Evolutionary conservation across 2,329 filamentous ascomycete species (phyloP).

Genomic region (Fusarium sp.): DNA sequence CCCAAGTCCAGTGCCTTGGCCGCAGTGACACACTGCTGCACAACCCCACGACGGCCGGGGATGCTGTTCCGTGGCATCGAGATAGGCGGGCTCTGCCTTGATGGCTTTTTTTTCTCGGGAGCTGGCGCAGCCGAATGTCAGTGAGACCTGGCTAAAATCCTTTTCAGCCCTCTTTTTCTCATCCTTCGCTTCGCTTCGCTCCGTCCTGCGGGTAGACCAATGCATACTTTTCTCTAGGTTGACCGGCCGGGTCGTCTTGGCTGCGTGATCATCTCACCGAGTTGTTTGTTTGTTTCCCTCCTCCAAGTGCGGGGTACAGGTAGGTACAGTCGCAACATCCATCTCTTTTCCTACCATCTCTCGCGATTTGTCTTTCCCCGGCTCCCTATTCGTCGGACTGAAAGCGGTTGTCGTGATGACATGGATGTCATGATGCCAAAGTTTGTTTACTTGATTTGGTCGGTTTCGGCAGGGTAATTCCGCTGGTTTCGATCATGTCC

Average conservation of each 20-base stretch:
- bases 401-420: constrained; percentile 18
- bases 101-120: constrained; percentile 14
- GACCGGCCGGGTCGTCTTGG: not conserved
- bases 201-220: constrained; percentile 12
- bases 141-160: constrained; percentile 11
- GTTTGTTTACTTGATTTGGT: constrained; percentile 32
- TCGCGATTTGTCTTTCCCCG: constrained; percentile 10
- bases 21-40: constrained; percentile 40
- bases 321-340: constrained; percentile 21
- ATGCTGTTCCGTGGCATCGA: constrained; percentile 25
- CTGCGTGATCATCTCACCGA: constrained; percentile 27
- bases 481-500: constrained; percentile 3
- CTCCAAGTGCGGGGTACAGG: constrained; percentile 17
- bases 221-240: constrained; percentile 11
- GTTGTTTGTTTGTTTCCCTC: constrained; percentile 10
- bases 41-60: constrained; percentile 24
- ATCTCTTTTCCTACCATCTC: not conserved
- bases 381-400: constrained; percentile 28
- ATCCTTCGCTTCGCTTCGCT: not conserved
- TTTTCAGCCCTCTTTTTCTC: constrained; percentile 6
- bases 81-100: not conserved
- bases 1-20: constrained; percentile 31
- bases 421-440: constrained; percentile 29
- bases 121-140: constrained; percentile 20
- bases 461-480: constrained; percentile 13